Conservation (phyloP, 768 basidiomycete species). For the Xanthoconium stramineum region DNA sequence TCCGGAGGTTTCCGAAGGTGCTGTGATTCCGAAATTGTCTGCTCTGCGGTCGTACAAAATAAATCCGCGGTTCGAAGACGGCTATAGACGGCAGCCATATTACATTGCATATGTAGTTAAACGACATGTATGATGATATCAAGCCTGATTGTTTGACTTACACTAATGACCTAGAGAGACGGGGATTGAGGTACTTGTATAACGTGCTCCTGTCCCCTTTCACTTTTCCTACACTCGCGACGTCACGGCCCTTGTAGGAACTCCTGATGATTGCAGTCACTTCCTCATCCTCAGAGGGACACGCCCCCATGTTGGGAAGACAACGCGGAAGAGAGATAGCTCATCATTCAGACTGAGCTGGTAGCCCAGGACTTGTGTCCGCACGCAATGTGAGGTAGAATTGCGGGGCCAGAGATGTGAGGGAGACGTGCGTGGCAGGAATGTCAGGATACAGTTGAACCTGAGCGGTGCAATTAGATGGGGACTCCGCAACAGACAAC, state of each 20-base stretch:
- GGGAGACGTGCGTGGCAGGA: slow-evolving; percentile 38
- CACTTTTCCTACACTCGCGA: slow-evolving; percentile 82
- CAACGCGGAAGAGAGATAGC: slow-evolving; percentile 45
- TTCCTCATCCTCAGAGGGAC: slow-evolving; percentile 51
- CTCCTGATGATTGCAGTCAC: slow-evolving; percentile 52
- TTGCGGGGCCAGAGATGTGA: slow-evolving; percentile 41
- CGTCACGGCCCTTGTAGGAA: slow-evolving; percentile 38
- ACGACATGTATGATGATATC: too few species aligned
- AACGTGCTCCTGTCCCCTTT: slow-evolving; percentile 83
- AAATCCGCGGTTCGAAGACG: too few species aligned
- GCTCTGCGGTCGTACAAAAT: too few species aligned
- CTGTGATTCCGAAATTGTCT: too few species aligned
- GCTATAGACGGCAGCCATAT: too few species aligned
- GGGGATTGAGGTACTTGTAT: slow-evolving; percentile 93
- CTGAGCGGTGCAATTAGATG: slow-evolving; percentile 30
- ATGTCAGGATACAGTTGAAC: slow-evolving; percentile 69
- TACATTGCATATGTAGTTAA: too few species aligned
- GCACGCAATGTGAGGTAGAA: slow-evolving; percentile 59
- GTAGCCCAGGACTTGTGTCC: slow-evolving; percentile 55
- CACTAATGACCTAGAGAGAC: too few species aligned
- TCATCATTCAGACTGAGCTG: slow-evolving; percentile 42
- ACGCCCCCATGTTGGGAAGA: slow-evolving; percentile 66
- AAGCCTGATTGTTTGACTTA: too few species aligned
- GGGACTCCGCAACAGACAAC: not conserved
- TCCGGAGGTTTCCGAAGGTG: too few species aligned